Percentiles rank a stretch among this genome's conserved stretches.
Evolutionary conservation across 352 stramenopile genomes (phyloP).

Genomic region (Phytophthora cajani): DNA sequence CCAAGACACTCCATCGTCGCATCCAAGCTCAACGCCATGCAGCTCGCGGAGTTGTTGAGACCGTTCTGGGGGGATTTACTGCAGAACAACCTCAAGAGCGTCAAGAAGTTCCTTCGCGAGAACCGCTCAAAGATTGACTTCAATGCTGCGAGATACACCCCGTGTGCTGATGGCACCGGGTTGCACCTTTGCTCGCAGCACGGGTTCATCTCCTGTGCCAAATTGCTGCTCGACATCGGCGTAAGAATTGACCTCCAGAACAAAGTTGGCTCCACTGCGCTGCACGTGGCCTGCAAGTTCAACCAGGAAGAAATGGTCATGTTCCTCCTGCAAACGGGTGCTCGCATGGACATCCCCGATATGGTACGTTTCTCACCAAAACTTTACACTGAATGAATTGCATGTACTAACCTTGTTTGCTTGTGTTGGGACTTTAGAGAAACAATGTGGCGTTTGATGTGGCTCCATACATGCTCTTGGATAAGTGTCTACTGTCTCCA

Average conservation of each 20-base stretch:
- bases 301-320: conserved; percentile 41
- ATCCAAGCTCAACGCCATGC: conserved; percentile 49
- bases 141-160: conserved; percentile 40
- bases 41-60: conserved; percentile 51
- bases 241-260: conserved; percentile 49
- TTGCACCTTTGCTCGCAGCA: conserved; percentile 67
- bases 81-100: conserved; percentile 52
- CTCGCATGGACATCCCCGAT: conserved; percentile 58
- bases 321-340: conserved; percentile 46
- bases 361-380: conserved; percentile 28
- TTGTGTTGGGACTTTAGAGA: conserved; percentile 31
- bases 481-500: conserved; percentile 48
- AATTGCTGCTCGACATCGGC: conserved; percentile 47
- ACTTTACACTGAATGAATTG: background rate
- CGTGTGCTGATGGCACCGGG: conserved; percentile 50
- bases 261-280: conserved; percentile 62
- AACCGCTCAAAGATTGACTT: conserved; percentile 53
- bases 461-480: conserved; percentile 48
- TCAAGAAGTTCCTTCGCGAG: conserved; percentile 50
- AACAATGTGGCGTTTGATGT: conserved; percentile 59
- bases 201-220: conserved; percentile 47
- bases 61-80: conserved; percentile 61
- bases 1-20: background rate
- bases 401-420: conserved; percentile 1
- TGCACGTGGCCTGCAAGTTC: conserved; percentile 69